Evolutionary conservation across 164 flowering plant species (phyloP), one percentile per base, ranked within the genome.

Genomic region (Chloranthus sessilifolius): DNA sequence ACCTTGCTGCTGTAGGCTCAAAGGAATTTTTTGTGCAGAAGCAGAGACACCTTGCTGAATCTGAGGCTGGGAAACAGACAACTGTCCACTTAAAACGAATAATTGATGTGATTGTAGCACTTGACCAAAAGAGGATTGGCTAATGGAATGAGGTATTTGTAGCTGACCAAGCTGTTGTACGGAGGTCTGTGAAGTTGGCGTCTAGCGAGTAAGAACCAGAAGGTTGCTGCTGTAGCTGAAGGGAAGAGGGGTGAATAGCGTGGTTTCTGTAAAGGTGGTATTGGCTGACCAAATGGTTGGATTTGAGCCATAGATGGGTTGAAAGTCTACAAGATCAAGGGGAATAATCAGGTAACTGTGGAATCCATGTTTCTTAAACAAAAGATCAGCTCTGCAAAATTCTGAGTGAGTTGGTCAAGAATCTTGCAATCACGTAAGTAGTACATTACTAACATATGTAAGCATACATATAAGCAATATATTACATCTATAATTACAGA

Each of bases 201-300:
- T 4, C 47, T 80, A n/a, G 88, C 3, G 80, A 26, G 60, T 66
- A 72, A 21, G 85, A 53, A 28, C 68, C 47, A 4, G 75, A 46
- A 52, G 46, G 78, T 48, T 58, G 71, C n/a, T n/a, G n/a, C 4
- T 72, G 85, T 16, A 62, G 75, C 52, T 78, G 91, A 54, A 73
- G 16, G 24, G 85, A 61, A 53, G 83, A 59, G 88, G 50, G 90
- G 77, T 4, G 86, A 80, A 38, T 77, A 82, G 52, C 66, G 48
- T 38, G 87, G 75, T 55, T 77, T 80, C 55, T 69, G 81, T 22
- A 74, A 30, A 2, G 96, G 84, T 14, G 99, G 78, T 46, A 76
- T 45, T 50, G 75, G 77, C 68, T 72, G 80, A 43, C 75, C 71
- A 64, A 45, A 38, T 5, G 85, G 45, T 30, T 80, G 79, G 5